Conservation (phyloP, 805 yeast genomes). For the Metschnikowia kunwiensis region DNA sequence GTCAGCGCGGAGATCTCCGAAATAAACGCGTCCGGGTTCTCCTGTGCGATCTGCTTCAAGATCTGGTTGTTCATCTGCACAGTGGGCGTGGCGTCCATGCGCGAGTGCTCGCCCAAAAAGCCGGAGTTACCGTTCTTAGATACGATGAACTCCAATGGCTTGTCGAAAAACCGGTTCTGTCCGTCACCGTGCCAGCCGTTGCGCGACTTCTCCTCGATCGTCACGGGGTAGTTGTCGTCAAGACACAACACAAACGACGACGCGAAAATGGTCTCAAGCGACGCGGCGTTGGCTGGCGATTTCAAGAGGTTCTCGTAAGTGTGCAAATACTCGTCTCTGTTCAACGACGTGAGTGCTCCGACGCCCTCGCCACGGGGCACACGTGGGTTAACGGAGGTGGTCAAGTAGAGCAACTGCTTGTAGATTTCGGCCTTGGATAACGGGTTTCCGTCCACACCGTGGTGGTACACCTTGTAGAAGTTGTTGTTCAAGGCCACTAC, state of each 20-base stretch:
- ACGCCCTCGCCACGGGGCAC: slow-evolving; percentile 50
- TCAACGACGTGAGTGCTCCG: slow-evolving; percentile 77
- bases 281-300: slow-evolving; percentile 58
- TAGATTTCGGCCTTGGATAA: slow-evolving; percentile 49
- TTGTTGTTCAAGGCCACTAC: slow-evolving; percentile 72
- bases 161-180: slow-evolving; percentile 84
- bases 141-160: slow-evolving; percentile 82
- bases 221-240: slow-evolving; percentile 68
- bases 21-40: slow-evolving; percentile 37
- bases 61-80: slow-evolving; percentile 79
- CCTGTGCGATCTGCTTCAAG: slow-evolving; percentile 50
- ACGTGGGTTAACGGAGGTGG: slow-evolving; percentile 32
- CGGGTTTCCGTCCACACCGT: slow-evolving; percentile 42
- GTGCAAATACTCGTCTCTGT: slow-evolving; percentile 77
- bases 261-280: slow-evolving; percentile 66
- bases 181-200: slow-evolving; percentile 97
- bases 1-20: slow-evolving; percentile 23
- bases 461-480: slow-evolving; percentile 74
- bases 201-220: slow-evolving; percentile 79
- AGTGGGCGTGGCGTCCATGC: slow-evolving; percentile 98
- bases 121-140: slow-evolving; percentile 85
- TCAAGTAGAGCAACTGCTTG: slow-evolving; percentile 56
- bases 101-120: slow-evolving; percentile 93
- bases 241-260: slow-evolving; percentile 79
- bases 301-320: slow-evolving; percentile 55